Base-by-base conservation (phyloP, 192 early-diverging fungal genomes). In the Rhizoclosmatium globosum region DNA sequence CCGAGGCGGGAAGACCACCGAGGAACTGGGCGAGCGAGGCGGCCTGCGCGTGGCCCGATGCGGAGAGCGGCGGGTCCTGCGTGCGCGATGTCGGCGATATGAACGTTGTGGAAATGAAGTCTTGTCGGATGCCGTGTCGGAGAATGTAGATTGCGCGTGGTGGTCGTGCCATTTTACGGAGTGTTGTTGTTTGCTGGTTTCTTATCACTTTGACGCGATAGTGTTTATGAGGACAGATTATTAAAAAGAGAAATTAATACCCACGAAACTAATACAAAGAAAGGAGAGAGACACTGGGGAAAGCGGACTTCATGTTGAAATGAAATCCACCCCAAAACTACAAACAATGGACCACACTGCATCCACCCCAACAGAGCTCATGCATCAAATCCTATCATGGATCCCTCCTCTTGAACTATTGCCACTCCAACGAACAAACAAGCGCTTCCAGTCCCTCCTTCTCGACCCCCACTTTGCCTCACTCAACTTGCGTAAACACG, bases 281-380 rank as follows among this genome's bases (percentile, higher is more conserved):
- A 31, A 31, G 31, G 31, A 31, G 31, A 31, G 31, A 96, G 76
- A 76, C 94, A 88, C 74, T 91, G 89, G 9, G 84, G 65, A 48
- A 82, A 80, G 4, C 94, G 84, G 3, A 89, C 91, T 76, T 95
- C 92, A 53, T n/a, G 92, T 89, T 4, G 93, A 94, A 81, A 96
- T 93, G 65, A 90, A 81, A 72, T 96, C 94, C 43, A 96, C 85
- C 4, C 94, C 89, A 44, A 91, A 84, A 79, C 39, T 93, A 83
- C 44, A n/a, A 57, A 93, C 95, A 96, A 59, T 94, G 17, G 50
- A 53, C 17, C 17, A 13, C 50, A 53, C 50, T 53, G 50, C 50
- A 53, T 7, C 50, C 6, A 53, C 50, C 9, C 50, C 50, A 53
- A 53, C 50, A 13, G 50, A 53, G 17, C 9, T 53, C 50, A 7